phyloP scores from a whole-genome alignment of 345 rosid species.

The Salix suchowensis region DNA sequence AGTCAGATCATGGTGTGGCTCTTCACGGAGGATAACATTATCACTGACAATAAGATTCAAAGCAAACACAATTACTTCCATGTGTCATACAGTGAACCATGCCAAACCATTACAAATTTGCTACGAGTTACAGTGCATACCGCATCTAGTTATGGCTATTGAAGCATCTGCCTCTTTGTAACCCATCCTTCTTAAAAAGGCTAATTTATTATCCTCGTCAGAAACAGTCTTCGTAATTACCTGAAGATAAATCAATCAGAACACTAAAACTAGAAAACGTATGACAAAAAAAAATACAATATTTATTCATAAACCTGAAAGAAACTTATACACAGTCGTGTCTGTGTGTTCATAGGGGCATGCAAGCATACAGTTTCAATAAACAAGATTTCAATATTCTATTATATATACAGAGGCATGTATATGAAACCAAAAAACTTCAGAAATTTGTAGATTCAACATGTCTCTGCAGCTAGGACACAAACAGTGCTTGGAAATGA shows the following conservation, averaged over 20 bases:
- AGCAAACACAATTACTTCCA: background rate
- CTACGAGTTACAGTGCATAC: conserved; percentile 30
- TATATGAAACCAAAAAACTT: no score
- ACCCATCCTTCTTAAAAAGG: conserved; percentile 59
- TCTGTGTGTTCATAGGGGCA: no score
- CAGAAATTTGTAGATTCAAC: no score
- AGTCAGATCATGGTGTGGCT: no score
- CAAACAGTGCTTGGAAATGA: background rate
- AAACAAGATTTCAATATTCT: no score
- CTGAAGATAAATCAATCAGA: conserved; percentile 27
- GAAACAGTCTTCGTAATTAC: conserved; percentile 33
- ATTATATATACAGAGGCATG: no score
- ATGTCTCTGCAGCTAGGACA: no score
- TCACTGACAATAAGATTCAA: no score
- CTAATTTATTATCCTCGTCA: conserved; percentile 34
- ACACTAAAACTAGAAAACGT: background rate
- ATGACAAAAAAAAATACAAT: background rate
- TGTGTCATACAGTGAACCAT: conserved; percentile 6
- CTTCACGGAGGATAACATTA: no score
- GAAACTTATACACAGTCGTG: no score
- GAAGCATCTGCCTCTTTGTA: conserved; percentile 56
- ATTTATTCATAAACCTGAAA: no score
- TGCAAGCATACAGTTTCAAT: no score
- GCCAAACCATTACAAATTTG: conserved; percentile 7
- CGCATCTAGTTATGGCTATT: conserved; percentile 83